Base-by-base conservation (phyloP, 2,329 filamentous ascomycete genomes). In the Fusarium devonianum region DNA sequence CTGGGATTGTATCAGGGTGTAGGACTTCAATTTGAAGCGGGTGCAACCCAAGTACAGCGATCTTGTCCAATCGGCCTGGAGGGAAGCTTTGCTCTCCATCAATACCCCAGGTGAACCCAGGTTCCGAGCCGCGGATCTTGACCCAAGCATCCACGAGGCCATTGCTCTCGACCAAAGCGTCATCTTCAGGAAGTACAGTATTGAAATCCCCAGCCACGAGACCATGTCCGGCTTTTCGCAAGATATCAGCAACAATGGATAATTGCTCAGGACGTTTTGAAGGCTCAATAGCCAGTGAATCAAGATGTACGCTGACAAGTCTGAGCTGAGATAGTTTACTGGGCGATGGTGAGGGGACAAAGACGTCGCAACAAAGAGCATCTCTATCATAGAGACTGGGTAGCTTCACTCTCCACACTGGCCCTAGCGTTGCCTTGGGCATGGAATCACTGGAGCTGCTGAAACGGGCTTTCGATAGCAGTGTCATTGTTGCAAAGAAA, bases 161-260 rank as follows among this genome's bases (percentile, higher is more conserved):
- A 45, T 71, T 73, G 2, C 61, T 56, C 10, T 49, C 41, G 1
- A 75, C 49, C 5, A 73, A 60, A 0, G 38, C 29, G 3, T 53
- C 49, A 40, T 76, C 73, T 33, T 71, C 66, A 1, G 68, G 64
- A 4, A 71, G 54, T 3, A 73, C 67, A 3, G 70, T 68, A 41
- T 75, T 75, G 49, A 75, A 75, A 41, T 75, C 71, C 9, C 73
- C 73, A 3, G 72, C 71, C 2, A 75, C 62, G 4, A 75, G 32
- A 0, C 71, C 72, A 17, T 49, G 55, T 1, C 62, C 65, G 3
- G 63, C 47, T 11, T 54, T 53, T 17, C 50, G 58, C 4, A 75
- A 53, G 10, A 69, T 50, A 4, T 44, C 45, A 0, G 66, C 56
- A 2, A 63, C 51, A 11, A 68, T 64, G 1, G 60, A 54, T 1